These are phyloP conservation scores for Hydrangea macrophylla DNA, from an alignment of 148 eudicot genomes.

Conservation along the genomic window DNA sequence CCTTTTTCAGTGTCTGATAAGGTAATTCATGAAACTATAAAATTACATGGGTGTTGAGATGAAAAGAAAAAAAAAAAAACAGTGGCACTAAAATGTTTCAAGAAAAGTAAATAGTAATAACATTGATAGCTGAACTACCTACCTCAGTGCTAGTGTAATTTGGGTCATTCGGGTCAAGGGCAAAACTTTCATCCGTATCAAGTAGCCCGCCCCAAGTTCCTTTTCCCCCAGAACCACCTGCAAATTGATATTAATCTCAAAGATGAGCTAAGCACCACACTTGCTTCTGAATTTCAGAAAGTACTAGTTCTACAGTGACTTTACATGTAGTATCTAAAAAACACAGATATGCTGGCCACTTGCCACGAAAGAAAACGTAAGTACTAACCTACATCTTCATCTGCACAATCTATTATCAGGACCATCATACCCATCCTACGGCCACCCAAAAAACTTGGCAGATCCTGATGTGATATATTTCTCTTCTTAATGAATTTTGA, in stretches of 20 bases:
- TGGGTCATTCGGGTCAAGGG: slow-evolving; percentile 23
- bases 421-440: too few relatives aligned
- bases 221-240: slow-evolving; percentile 37
- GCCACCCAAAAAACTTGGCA: too few relatives aligned
- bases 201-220: slow-evolving; percentile 34
- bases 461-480: too few relatives aligned
- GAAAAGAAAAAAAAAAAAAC: neutral
- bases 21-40: neutral
- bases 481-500: too few relatives aligned
- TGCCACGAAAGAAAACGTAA: neutral
- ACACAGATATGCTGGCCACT: too few relatives aligned
- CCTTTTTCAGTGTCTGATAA: neutral
- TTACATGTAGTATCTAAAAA: neutral
- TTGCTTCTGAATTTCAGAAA: neutral
- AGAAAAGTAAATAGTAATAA: neutral
- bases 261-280: neutral
- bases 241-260: neutral
- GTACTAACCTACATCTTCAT: neutral
- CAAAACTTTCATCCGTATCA: slow-evolving; percentile 17
- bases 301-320: neutral
- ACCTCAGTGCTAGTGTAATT: slow-evolving; percentile 41
- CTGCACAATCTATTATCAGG: neutral
- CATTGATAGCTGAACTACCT: too few relatives aligned
- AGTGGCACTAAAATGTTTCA: neutral
- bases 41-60: neutral